Percentiles rank a stretch among this genome's conserved stretches.
These are phyloP conservation scores for Warburgia ugandensis DNA, from an alignment of 164 flowering plant genomes.

Conservation along the genomic window DNA sequence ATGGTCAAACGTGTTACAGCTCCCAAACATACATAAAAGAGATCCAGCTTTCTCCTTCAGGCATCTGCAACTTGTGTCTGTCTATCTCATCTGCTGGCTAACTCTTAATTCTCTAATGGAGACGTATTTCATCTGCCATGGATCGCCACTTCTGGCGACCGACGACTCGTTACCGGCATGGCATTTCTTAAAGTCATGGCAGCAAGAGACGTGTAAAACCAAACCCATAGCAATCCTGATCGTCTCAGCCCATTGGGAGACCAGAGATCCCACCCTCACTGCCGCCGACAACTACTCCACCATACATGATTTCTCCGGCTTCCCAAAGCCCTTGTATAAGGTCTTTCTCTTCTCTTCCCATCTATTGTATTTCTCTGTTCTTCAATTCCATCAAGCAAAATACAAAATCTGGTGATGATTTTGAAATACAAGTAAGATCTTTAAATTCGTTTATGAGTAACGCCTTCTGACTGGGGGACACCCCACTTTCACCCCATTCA, in stretches of 20 bases:
- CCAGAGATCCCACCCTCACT: neutral
- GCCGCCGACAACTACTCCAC: neutral
- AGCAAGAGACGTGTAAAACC: neutral
- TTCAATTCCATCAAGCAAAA: too few relatives aligned
- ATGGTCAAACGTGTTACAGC: too few relatives aligned
- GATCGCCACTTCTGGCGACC: neutral
- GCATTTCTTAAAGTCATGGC: constrained; percentile 1
- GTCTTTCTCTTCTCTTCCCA: constrained; percentile 15
- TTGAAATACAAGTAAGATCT: too few relatives aligned
- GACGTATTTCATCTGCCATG: neutral
- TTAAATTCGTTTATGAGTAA: too few relatives aligned
- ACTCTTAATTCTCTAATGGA: too few relatives aligned
- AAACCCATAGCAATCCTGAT: neutral
- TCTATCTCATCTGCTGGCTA: too few relatives aligned
- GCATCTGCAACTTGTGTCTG: too few relatives aligned
- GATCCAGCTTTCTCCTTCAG: too few relatives aligned
- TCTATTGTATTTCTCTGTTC: neutral
- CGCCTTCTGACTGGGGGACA: too few relatives aligned
- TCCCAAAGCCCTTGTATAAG: constrained; percentile 70
- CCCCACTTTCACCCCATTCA: too few relatives aligned
- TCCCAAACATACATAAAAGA: too few relatives aligned
- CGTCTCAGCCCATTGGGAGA: neutral
- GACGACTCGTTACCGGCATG: neutral
- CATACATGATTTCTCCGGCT: neutral
- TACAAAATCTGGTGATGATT: too few relatives aligned